Percentiles rank a stretch among this genome's conserved stretches.
These are phyloP conservation scores for Discostella pseudostelligera DNA, from an alignment of 108 stramenopile species.

Conservation along the genomic window DNA sequence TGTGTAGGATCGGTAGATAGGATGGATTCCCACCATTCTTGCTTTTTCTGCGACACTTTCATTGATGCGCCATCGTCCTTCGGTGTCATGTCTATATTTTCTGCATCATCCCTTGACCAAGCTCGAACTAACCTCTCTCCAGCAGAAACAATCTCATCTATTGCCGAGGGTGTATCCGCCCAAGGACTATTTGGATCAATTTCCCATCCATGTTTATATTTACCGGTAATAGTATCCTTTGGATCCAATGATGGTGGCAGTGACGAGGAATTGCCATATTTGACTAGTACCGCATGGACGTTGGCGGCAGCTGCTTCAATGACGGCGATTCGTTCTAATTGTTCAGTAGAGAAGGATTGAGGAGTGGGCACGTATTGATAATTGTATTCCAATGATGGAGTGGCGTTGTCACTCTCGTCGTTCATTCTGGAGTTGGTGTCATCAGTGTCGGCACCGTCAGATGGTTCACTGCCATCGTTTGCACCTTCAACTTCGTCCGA, in stretches of 20 bases:
- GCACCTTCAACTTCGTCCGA: no score
- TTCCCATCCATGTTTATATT: not conserved
- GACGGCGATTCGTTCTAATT: not conserved
- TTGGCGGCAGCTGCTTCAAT: conserved; percentile 20
- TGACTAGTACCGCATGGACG: conserved; percentile 14
- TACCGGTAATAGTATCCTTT: not conserved
- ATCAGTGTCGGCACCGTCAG: not conserved
- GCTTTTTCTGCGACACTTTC: not conserved
- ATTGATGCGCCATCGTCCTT: not conserved
- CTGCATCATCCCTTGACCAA: conserved; percentile 10
- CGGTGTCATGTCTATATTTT: not conserved
- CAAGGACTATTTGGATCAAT: conserved; percentile 31
- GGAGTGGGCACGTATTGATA: not conserved
- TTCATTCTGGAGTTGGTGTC: not conserved
- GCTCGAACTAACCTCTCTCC: conserved; percentile 11
- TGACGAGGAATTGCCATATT: conserved; percentile 27
- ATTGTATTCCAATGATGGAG: not conserved
- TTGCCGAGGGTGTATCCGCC: conserved; percentile 12
- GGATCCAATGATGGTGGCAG: conserved; percentile 26
- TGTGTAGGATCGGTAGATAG: not conserved
- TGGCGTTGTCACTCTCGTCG: not conserved
- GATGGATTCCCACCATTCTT: conserved; percentile 6
- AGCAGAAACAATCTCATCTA: conserved; percentile 31
- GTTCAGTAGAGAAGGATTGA: not conserved
- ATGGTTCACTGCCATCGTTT: no score